Conservation (phyloP, 2,329 filamentous ascomycete genomes). For the Pseudonectria buxi region DNA sequence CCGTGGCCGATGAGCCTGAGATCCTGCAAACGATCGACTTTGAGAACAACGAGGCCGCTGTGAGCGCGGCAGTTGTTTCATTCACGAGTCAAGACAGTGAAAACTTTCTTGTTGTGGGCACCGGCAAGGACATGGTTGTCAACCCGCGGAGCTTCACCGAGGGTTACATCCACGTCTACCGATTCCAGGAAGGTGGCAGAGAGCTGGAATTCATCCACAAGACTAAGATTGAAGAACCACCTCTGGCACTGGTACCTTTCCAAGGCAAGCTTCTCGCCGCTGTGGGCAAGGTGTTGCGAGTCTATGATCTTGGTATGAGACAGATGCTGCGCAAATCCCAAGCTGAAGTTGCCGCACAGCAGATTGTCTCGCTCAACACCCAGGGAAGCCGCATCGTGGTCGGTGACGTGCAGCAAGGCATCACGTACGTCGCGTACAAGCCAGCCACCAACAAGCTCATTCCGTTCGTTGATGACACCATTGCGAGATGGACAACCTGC, state of each 20-base stretch:
- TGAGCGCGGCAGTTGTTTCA: constrained; percentile 75
- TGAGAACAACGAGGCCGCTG: constrained; percentile 83
- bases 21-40: constrained; percentile 76
- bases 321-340: constrained; percentile 90
- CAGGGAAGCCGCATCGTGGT: constrained; percentile 89
- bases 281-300: constrained; percentile 70
- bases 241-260: constrained; percentile 85
- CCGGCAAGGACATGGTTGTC: constrained; percentile 80
- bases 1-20: constrained; percentile 59
- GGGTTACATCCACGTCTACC: constrained; percentile 88
- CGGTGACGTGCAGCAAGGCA: constrained; percentile 85
- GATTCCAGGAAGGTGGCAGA: constrained; percentile 79
- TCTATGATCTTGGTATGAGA: constrained; percentile 90
- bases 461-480: constrained; percentile 84
- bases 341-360: constrained; percentile 66
- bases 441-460: constrained; percentile 85
- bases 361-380: constrained; percentile 84
- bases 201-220: constrained; percentile 94
- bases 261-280: constrained; percentile 86
- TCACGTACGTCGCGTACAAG: constrained; percentile 92
- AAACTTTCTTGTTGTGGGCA: constrained; percentile 87
- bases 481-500: constrained; percentile 85
- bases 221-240: constrained; percentile 83
- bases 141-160: constrained; percentile 68
- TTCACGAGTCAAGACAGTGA: constrained; percentile 89